Conservation (phyloP, 257 asterid genomes). For the Scutellaria barbata region DNA sequence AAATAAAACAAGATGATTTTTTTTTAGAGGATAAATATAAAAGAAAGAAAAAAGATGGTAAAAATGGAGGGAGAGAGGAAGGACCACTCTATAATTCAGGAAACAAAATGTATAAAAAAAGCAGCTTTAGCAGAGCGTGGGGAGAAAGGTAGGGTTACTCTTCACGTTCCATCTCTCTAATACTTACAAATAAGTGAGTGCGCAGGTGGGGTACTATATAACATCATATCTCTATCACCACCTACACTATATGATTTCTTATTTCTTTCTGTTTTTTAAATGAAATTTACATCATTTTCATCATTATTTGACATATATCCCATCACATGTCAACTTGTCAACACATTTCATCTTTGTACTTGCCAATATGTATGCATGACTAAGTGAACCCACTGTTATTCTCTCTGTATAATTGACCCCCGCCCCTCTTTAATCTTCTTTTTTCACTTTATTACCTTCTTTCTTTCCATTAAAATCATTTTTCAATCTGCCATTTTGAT, state of each 20-base stretch:
- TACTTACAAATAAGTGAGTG: constrained; percentile 55
- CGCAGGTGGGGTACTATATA: constrained; percentile 45
- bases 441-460: neutral
- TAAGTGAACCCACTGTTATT: constrained; percentile 48
- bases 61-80: neutral
- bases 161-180: constrained; percentile 50
- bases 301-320: constrained; percentile 28
- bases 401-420: constrained; percentile 50
- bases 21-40: neutral
- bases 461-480: too few relatives aligned
- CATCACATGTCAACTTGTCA: constrained; percentile 43
- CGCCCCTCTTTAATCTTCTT: neutral
- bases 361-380: constrained; percentile 45
- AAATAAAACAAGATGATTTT: neutral
- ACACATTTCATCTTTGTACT: constrained; percentile 44
- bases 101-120: constrained; percentile 43
- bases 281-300: neutral
- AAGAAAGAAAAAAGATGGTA: neutral
- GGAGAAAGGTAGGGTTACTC: constrained; percentile 57
- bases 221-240: neutral
- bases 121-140: constrained; percentile 69
- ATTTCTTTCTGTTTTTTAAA: neutral
- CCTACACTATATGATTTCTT: neutral
- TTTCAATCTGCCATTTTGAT: too few relatives aligned
- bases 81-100: constrained; percentile 63